Evolutionary conservation across 2,329 filamentous ascomycete species (phyloP), one percentile per base, ranked within the genome.

Genomic region (Pseudogymnoascus sp.): DNA sequence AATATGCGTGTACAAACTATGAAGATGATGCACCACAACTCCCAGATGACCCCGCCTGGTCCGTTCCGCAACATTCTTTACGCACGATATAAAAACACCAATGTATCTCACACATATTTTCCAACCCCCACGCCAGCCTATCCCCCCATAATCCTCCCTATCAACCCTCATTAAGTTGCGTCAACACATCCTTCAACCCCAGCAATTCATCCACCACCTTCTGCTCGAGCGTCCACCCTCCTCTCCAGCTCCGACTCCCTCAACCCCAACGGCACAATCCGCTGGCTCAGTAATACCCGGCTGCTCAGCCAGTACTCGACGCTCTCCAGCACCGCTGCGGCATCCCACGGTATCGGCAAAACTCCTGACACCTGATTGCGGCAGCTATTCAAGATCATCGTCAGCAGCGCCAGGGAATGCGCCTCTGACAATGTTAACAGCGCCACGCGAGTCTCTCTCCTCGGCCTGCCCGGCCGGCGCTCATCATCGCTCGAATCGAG

Each of bases 341-440:
- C 81, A 71, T 97, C 91, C 87, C 91, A 96, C 12, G 88, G 84
- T 1, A 97, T 87, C 23, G 91, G 87, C 21, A 88, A 84, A n/a
- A 82, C 82, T 59, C 89, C 90, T 8, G 81, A 78, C 8, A 66
- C 37, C 61, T 79, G 85, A 71, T 71, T 82, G 16, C 84, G 82
- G 70, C 91, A 84, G 6, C 83, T 83, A 5, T 83, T 82, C 3
- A 97, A 78, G 5, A 96, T 88, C 52, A 84, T 82, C 0, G 85
- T 87, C 64, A 97, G 82, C 12, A 96, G 82, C 2, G 90, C 85
- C 11, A 96, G 81, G 1, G 87, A 90, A 72, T 96, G 90, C 3
- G 88, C 83, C 75, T 97, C 93, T 0, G 86, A 87, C 3, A 89
- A 88, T 55, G 89, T 83, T 31, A 88, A 79, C 4, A 96, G 80